Percentiles rank a stretch among this genome's conserved stretches.
These are phyloP conservation scores for Wolfiporia cocos DNA, from an alignment of 1,284 basidiomycete species.

Conservation along the genomic window DNA sequence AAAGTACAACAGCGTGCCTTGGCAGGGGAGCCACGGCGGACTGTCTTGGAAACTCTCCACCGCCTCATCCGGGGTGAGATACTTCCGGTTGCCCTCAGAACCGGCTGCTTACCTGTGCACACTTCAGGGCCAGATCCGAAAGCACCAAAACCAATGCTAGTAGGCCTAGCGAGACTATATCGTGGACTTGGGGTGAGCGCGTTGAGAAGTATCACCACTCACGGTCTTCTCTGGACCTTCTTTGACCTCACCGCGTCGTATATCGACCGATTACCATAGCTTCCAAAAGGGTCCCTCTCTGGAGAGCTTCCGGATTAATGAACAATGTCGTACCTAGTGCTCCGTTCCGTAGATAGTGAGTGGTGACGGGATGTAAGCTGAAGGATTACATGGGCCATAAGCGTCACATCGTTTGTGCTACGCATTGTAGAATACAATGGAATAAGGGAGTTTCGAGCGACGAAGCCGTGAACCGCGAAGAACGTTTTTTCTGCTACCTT, in stretches of 20 bases:
- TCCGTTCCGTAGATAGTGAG: too few species aligned
- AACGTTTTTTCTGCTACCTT: too few species aligned
- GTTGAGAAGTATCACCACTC: constrained; percentile 75
- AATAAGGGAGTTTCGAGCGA: too few species aligned
- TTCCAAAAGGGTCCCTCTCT: too few species aligned
- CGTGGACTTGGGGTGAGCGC: constrained; percentile 83
- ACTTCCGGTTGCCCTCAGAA: neutral
- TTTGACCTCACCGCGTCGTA: constrained; percentile 72
- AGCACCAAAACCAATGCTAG: constrained; percentile 61
- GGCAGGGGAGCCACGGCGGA: constrained; percentile 65
- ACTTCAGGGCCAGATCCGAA: constrained; percentile 65
- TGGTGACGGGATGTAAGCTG: too few species aligned
- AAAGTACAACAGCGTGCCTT: constrained; percentile 88
- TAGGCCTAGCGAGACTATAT: constrained; percentile 74
- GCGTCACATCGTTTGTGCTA: too few species aligned
- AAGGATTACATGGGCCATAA: too few species aligned
- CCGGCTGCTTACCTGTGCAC: neutral
- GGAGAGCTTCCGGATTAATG: too few species aligned
- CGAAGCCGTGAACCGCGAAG: too few species aligned
- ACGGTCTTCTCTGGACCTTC: constrained; percentile 79
- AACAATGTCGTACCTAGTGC: too few species aligned
- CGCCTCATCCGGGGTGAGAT: constrained; percentile 68
- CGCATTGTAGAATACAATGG: too few species aligned
- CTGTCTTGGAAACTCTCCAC: constrained; percentile 66
- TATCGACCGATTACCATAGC: constrained; percentile 60